phyloP scores from a whole-genome alignment of 371 early-diverging fungal genomes.

The Mortierella polycephala region DNA sequence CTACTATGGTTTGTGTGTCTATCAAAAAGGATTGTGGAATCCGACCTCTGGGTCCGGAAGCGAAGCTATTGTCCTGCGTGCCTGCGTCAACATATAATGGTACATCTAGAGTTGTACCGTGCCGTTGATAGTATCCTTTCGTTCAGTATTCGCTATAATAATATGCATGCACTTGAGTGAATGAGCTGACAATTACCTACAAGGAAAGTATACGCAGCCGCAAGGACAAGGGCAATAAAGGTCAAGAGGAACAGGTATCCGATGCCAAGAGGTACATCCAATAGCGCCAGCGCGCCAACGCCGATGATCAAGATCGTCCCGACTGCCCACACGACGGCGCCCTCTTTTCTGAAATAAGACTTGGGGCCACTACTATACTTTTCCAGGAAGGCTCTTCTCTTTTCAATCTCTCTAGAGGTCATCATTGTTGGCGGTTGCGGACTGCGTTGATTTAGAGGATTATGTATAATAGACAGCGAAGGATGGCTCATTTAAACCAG shows the following conservation, averaged over 20 bases:
- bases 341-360: slow-evolving; percentile 26
- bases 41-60: slow-evolving; percentile 13
- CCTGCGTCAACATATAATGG: slow-evolving; percentile 28
- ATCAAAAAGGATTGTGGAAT: slow-evolving; percentile 14
- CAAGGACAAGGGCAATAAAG: slow-evolving; percentile 8
- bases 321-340: slow-evolving; percentile 11
- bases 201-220: slow-evolving; percentile 6
- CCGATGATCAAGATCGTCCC: slow-evolving; percentile 21
- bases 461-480: too few species aligned
- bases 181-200: background rate
- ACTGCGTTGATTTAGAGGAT: too few species aligned
- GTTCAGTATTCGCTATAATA: background rate
- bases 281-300: slow-evolving; percentile 16
- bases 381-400: slow-evolving; percentile 19
- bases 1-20: slow-evolving; percentile 7
- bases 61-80: slow-evolving; percentile 21
- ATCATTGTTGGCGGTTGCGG: background rate
- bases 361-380: slow-evolving; percentile 18
- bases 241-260: slow-evolving; percentile 17
- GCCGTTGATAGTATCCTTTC: background rate
- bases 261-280: slow-evolving; percentile 1
- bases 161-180: background rate
- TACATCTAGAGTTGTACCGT: slow-evolving; percentile 7
- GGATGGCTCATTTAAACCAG: too few species aligned
- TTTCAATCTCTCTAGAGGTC: slow-evolving; percentile 5